Base-by-base conservation (phyloP, 2,329 filamentous ascomycete species). In the Shiraia bambusicola region DNA sequence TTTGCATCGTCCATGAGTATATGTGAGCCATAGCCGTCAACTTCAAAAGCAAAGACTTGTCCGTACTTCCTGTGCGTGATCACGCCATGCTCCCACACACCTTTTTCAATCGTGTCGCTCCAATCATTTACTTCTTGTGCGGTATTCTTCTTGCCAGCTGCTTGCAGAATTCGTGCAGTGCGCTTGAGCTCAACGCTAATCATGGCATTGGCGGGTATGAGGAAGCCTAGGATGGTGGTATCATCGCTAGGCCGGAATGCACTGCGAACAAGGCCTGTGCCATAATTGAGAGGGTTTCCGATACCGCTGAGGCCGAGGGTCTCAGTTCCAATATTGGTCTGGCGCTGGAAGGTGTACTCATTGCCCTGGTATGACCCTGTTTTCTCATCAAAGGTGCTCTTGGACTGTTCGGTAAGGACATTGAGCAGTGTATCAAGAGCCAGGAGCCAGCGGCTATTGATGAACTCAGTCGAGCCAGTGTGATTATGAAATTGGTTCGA, bases 161-260 rank as follows among this genome's bases (percentile, higher is more conserved):
- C 74, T 37, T 73, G 72, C n/a, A 97, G 78, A 14, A 94, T 76
- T 5, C 76, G 74, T 0, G 88, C 83, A 0, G 87, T 83, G 29
- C 87, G 83, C 50, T 83, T 81, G 17, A 98, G 76, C 69, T 98
- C 90, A 1, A 92, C 87, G 2, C 89, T 84, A 78, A 98, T 95
- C 84, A 95, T 92, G 16, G 93, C 93, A 63, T 98, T 98, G 27
- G 88, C 85, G 0, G 93, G 93, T 54, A 98, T 95, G 65, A 95
- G 88, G 74, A 89, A 98, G 31, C 91, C 91, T 3, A 98, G 76
- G 27, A 93, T 96, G 0, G 90, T 94, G 2, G 93, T 89, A 66
- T 98, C 93, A 59, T 98, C 93, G 50, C 88, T 95, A 4, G 93
- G 93, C 1, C 93, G 81, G 72, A 98, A 98, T 0, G 93, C 92